A percentile compares a stretch with the other conserved stretches of the same genome.
Evolutionary conservation across 108 stramenopile genomes (phyloP).

Genomic region (Cylindrotheca fusiformis): DNA sequence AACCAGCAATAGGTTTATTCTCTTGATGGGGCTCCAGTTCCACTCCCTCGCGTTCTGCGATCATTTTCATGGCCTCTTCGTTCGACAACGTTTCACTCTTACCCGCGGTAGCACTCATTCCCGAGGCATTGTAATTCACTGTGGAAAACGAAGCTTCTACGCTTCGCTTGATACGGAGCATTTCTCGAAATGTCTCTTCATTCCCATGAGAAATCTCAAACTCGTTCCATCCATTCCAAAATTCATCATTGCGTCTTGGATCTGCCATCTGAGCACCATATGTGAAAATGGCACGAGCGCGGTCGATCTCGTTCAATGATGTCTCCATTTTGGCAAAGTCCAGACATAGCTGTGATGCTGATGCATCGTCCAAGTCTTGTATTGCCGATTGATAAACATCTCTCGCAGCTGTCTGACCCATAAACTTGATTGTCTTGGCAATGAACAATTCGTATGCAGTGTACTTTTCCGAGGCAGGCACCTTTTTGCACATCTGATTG

Average conservation of each 20-base stretch:
- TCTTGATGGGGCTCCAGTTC: constrained; percentile 38
- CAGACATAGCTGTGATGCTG: constrained; percentile 83
- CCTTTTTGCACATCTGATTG: constrained; percentile 82
- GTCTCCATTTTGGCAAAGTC: constrained; percentile 94
- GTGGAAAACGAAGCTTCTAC: constrained; percentile 91
- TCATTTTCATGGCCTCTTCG: constrained; percentile 83
- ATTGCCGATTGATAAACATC: constrained; percentile 93
- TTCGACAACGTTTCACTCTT: constrained; percentile 61
- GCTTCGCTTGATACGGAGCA: constrained; percentile 92
- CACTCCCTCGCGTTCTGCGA: constrained; percentile 76
- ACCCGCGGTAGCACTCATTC: constrained; percentile 53
- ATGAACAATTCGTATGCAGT: constrained; percentile 89
- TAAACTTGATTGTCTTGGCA: constrained; percentile 84
- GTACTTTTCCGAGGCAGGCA: constrained; percentile 78
- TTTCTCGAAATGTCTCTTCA: constrained; percentile 97
- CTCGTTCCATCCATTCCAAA: constrained; percentile 96
- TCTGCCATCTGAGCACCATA: constrained; percentile 97
- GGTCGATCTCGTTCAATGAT: constrained; percentile 90
- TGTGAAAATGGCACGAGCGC: constrained; percentile 85
- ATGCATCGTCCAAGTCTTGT: constrained; percentile 74
- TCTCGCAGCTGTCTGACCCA: constrained; percentile 88
- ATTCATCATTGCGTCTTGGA: constrained; percentile 81
- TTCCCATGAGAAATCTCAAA: constrained; percentile 97
- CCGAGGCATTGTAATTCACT: constrained; percentile 91
- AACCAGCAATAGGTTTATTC: constrained; percentile 34